Percentiles rank a stretch among this genome's conserved stretches.
These are phyloP conservation scores for Porphyrellus cyaneotinctus DNA, from an alignment of 768 basidiomycete species.

Conservation along the genomic window DNA sequence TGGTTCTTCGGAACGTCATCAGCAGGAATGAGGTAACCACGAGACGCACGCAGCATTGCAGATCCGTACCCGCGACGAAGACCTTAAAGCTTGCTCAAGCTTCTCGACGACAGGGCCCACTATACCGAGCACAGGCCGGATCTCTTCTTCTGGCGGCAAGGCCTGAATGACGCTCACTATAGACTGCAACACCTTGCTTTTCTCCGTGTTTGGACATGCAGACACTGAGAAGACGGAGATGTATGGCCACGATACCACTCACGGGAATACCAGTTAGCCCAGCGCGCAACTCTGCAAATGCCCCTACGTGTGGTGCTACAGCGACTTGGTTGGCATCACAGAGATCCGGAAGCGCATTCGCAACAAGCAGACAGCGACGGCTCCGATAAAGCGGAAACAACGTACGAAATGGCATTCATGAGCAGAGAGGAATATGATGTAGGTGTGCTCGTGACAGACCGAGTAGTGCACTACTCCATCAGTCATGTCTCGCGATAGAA, in stretches of 20 bases:
- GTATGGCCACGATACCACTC: slow-evolving; percentile 20
- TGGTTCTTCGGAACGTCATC: slow-evolving; percentile 70
- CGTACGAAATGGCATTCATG: slow-evolving; percentile 62
- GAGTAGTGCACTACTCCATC: slow-evolving; percentile 70
- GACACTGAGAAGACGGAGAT: neutral
- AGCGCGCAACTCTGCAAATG: slow-evolving; percentile 82
- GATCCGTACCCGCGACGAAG: slow-evolving; percentile 45
- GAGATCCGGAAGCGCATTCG: slow-evolving; percentile 76
- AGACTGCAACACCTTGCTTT: slow-evolving; percentile 85
- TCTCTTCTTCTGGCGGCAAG: slow-evolving; percentile 70
- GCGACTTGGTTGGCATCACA: slow-evolving; percentile 88
- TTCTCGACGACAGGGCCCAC: slow-evolving; percentile 70
- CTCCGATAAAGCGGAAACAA: slow-evolving; percentile 68
- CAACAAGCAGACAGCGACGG: slow-evolving; percentile 63
- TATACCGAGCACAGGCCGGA: slow-evolving; percentile 76
- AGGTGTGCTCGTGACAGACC: slow-evolving; percentile 29
- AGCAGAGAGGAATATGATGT: slow-evolving; percentile 43
- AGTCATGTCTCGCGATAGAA: neutral
- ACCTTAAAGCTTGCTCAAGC: slow-evolving; percentile 57
- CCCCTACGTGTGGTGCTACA: slow-evolving; percentile 76
- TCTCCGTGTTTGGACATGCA: slow-evolving; percentile 64
- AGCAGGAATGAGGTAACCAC: neutral
- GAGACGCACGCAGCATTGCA: neutral
- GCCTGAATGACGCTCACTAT: slow-evolving; percentile 94
- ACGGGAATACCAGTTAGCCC: slow-evolving; percentile 73